Evolutionary conservation across 345 rosid genomes (phyloP).

Genomic region (Gossypium rotundifolium): DNA sequence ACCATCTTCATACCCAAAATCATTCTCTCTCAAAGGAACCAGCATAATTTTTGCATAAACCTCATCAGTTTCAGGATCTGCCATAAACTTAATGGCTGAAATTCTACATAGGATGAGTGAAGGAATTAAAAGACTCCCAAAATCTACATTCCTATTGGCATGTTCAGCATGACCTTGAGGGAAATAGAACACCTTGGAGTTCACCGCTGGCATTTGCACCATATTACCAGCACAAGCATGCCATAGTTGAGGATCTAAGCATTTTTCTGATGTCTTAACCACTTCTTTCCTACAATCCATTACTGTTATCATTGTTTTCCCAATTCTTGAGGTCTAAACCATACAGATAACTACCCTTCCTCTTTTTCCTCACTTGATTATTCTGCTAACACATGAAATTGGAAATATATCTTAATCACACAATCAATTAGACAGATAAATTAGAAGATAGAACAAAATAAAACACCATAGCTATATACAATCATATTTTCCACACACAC

Average conservation of each 20-base stretch:
- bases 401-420: too few relatives aligned
- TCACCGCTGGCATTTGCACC: conserved; percentile 84
- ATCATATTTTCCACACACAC: background rate
- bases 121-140: conserved; percentile 42
- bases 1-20: conserved; percentile 26
- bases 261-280: conserved; percentile 41
- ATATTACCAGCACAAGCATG: conserved; percentile 98
- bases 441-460: background rate
- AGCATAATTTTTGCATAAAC: conserved; percentile 65
- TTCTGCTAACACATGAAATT: conserved; percentile 15
- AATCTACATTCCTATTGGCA: conserved; percentile 54
- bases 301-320: conserved; percentile 31
- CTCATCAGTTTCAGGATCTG: conserved; percentile 85
- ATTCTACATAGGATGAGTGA: conserved; percentile 57
- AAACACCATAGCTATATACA: background rate
- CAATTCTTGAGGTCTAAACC: background rate
- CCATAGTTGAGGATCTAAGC: conserved; percentile 91
- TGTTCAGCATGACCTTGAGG: conserved; percentile 98
- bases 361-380: conserved; percentile 1
- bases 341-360: background rate
- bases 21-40: conserved; percentile 40
- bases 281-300: conserved; percentile 42
- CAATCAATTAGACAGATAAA: background rate
- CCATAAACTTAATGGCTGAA: conserved; percentile 68
- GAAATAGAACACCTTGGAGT: conserved; percentile 74